Base-by-base conservation (phyloP, 2,329 filamentous ascomycete genomes). In the Anthostomella pinea region DNA sequence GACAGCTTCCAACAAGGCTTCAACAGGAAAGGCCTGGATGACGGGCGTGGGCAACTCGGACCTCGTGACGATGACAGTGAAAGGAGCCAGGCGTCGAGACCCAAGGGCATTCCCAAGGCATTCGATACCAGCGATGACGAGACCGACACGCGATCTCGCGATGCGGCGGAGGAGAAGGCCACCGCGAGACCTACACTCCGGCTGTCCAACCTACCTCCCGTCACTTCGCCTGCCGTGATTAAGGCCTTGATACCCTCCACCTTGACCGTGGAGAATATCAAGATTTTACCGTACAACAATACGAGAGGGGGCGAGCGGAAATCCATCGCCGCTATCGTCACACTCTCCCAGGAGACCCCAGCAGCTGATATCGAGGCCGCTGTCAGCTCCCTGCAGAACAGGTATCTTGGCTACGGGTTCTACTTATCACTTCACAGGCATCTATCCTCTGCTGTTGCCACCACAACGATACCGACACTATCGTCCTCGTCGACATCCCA, bases 331-430 rank as follows among this genome's bases (percentile, higher is more conserved):
- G 88, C 88, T 4, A 87, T 95, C 51, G 84, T 93, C 29, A 89
- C 85, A 0, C 66, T 95, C 19, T 81, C 85, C 2, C 81, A 85
- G 39, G 87, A 93, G 47, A 93, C 88, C 0, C 79, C 88, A 0
- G 85, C 84, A 1, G 85, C 82, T 16, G 87, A 94, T 38, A 90
- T 96, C 35, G 89, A 96, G 54, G 73, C 79, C 4, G 77, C 83
- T 1, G 86, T 95, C 34, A 91, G 81, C 56, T 66, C 77, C 3
- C 66, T 95, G 20, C 87, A 94, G 56, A 89, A 93, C 47, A 80
- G 76, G 48, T 95, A 96, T 58, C 68, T 95, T 11, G 90, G 90
- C 11, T 88, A 80, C 58, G 90, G 90, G 5, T 88, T 84, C 65
- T 84, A 90, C 60, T 70, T 96, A 2, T 83, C 79, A 6, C 73